Base-by-base conservation (phyloP, 805 yeast genomes). In the Metschnikowia noctiluminum region DNA sequence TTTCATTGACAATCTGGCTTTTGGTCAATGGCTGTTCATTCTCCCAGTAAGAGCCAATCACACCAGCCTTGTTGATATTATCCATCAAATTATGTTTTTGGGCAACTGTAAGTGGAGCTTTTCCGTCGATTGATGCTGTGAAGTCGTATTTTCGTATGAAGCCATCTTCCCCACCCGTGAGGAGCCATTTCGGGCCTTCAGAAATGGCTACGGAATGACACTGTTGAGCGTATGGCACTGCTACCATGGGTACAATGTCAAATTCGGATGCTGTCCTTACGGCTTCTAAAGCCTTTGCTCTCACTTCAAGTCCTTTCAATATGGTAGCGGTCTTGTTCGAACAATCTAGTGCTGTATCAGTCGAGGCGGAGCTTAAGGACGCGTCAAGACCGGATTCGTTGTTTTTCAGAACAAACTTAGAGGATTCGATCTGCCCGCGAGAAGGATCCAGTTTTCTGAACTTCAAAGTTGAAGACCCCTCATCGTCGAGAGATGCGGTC, bases 141-240 rank as follows among this genome's bases (percentile, higher is more conserved):
- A 94, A 85, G 66, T 94, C 96, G 68, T 85, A 94, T 62, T 87
- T 90, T 42, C 99, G 74, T 32, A 94, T 87, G 59, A 83, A 88
- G 5, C 99, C 99, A 65, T 94, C 99, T 55, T 87, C 92, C 9
- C 98, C 98, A 16, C 99, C 99, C 0, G 96, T 85, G 59, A 91
- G 85, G 36, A 94, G 73, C 85, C 90, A 91, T 61, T 84, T 84
- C 38, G 90, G 84, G 6, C 95, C 96, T 58, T 79, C 81, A 1
- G 96, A 80, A 40, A 89, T 71, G 1, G 91, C 85, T 34, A 92
- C 57, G 2, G 94, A 78, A 65, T 89, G 89, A 31, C 94, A 85
- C 28, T 87, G 84, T 1, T 88, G 70, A 1, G 89, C 77, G 58
- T 88, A 89, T 1, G 96, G 92, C 10, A 91, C 84, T 1, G 97